These are phyloP conservation scores for Soucietia sequanensis DNA, from an alignment of 805 yeast genomes.

Conservation along the genomic window DNA sequence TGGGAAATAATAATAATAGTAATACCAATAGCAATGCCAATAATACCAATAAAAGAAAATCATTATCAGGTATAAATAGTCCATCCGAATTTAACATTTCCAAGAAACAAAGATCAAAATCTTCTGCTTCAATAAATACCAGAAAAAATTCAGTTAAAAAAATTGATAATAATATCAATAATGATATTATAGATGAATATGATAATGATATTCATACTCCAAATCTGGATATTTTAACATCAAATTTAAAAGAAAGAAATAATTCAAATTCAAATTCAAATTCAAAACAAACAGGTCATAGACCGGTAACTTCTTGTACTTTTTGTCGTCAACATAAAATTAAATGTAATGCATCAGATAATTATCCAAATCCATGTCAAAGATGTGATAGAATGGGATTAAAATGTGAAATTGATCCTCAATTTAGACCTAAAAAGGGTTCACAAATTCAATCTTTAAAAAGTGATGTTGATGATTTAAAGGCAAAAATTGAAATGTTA, in stretches of 20 bases:
- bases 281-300: conserved; percentile 46
- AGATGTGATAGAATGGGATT: conserved; percentile 79
- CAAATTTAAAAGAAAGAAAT: too few species aligned
- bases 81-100: conserved; percentile 5
- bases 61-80: conserved; percentile 8
- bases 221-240: background rate
- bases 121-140: conserved; percentile 3
- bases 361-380: conserved; percentile 77
- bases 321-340: conserved; percentile 94
- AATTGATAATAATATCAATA: background rate
- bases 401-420: conserved; percentile 86
- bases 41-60: conserved; percentile 18
- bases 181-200: background rate
- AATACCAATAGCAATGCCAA: conserved; percentile 3
- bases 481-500: conserved; percentile 65
- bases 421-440: conserved; percentile 88
- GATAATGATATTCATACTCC: background rate
- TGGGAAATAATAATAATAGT: background rate
- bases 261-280: conserved; percentile 1
- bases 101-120: conserved; percentile 11
- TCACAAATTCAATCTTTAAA: conserved; percentile 81
- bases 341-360: conserved; percentile 85
- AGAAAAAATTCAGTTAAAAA: background rate
- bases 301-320: conserved; percentile 92
- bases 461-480: conserved; percentile 80